phyloP scores from a whole-genome alignment of 1,284 basidiomycete species.

The Bondarzewia mesenterica region DNA sequence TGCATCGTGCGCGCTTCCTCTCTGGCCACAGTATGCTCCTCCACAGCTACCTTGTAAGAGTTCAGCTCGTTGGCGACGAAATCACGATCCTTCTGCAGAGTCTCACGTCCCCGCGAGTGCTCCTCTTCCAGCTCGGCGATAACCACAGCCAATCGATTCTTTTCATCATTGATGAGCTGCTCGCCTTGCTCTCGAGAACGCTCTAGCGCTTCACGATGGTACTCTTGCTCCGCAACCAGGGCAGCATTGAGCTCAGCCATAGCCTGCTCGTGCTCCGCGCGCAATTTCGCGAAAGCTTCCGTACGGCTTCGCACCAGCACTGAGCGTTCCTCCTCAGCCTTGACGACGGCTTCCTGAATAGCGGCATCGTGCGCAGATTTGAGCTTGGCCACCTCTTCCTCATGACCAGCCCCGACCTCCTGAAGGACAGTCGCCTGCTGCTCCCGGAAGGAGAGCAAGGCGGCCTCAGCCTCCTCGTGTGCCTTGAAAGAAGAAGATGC shows the following conservation, averaged over 20 bases:
- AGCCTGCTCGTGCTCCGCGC: slow-evolving; percentile 13
- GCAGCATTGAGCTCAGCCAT: slow-evolving; percentile 11
- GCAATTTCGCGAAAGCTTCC: slow-evolving; percentile 32
- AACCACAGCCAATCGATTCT: slow-evolving; percentile 22
- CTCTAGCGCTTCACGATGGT: slow-evolving; percentile 19
- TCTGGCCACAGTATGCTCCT: slow-evolving; percentile 42
- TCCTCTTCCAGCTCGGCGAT: slow-evolving; percentile 27
- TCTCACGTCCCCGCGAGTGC: slow-evolving; percentile 34
- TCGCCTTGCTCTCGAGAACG: slow-evolving; percentile 15
- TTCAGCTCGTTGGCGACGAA: slow-evolving; percentile 53
- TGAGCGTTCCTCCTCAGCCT: slow-evolving; percentile 19
- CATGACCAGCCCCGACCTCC: slow-evolving; percentile 47
- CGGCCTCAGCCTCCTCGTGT: slow-evolving; percentile 42
- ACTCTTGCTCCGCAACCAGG: slow-evolving; percentile 11
- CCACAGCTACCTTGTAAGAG: slow-evolving; percentile 50
- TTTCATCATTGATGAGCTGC: slow-evolving; percentile 23
- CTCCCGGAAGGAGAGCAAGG: slow-evolving; percentile 40
- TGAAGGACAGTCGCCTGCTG: slow-evolving; percentile 47
- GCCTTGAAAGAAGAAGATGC: slow-evolving; percentile 28
- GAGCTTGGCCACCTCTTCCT: slow-evolving; percentile 40
- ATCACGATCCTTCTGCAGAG: slow-evolving; percentile 43
- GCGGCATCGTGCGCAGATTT: slow-evolving; percentile 35
- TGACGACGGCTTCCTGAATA: slow-evolving; percentile 19
- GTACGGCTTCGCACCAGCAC: slow-evolving; percentile 28
- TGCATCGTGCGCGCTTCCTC: slow-evolving; percentile 45